Evolutionary conservation across 345 rosid genomes (phyloP), one percentile per base, ranked within the genome.

Genomic region (Salix udensis): DNA sequence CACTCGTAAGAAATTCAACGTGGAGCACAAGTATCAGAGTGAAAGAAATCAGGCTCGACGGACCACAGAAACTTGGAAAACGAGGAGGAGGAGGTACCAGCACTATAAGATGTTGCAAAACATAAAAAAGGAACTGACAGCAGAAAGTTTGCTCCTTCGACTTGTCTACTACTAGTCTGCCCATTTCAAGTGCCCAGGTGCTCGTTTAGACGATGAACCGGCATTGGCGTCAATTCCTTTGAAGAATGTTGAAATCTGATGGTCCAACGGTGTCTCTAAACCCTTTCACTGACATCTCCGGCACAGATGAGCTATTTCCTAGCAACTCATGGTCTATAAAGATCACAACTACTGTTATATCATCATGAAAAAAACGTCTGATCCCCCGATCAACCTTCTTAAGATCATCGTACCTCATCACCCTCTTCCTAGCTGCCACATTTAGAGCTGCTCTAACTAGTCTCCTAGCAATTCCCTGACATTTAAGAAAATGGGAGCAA

Each of bases 281-380:
- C 23, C 97, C 93, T 78, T 87, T 80, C 24, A 93, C 67, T 8
- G 99, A 93, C 76, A 88, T 74, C 80, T 89, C 94, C 4, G 92
- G 91, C 39, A 82, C 88, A 15, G 88, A 65, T 28, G 70, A 73
- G 73, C 79, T 83, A 72, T 87, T 83, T 52, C 76, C 82, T 68
- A 76, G 72, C 72, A 78, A 68, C 48, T 90, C 94, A 21, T 80
- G 88, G 86, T 96, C 98, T 74, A 93, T 80, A 77, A 88, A 96
- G 82, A 93, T 67, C 74, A 96, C 98, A 58, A 93, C 86, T 68
- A 96, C 96, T 3, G 98, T 89, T 71, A 92, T 96, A 79, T 96
- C 99, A 50, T 96, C 99, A 28, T 96, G 99, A 65, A 81, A 88
- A 81, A 70, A 77, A 66, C 99, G 86, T 72, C 98, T 86, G 9